Base-by-base conservation (phyloP, 202 grass and related monocot genomes). In the Musa balbisiana region DNA sequence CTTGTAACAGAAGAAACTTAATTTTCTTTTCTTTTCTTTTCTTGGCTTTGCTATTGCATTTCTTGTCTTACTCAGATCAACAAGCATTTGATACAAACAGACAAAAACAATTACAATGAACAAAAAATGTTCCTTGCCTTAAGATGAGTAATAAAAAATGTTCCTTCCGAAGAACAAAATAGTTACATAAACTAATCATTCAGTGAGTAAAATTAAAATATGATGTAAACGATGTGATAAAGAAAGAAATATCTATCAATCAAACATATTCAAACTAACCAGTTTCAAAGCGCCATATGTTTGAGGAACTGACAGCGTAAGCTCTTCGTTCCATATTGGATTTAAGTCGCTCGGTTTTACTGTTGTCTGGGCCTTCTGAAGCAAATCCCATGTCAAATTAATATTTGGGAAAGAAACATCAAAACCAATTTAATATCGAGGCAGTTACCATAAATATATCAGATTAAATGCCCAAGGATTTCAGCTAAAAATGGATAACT, bases 271-370 rank as follows among this genome's bases (percentile, higher is more conserved):
- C 62, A 70, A 52, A 75, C 73, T 20, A n/a, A 75, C 73, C 73
- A 75, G 27, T 75, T 75, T 75, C 23, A 75, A 21, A 11, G 54
- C 16, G 9, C 55, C 73, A 49, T 75, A 49, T 49, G 15, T 33
- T 75, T 60, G 3, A 75, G 73, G 54, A 60, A 75, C 73, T 12
- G 73, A 27, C 43, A 75, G 9, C 1, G 19, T 75, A 12, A 75
- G 73, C 55, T 62, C 73, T 59, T 75, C 73, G 21, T 75, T 75
- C 73, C 73, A 75, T 11, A 75, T 16, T 14, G 73, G 73, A 75
- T 75, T 75, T 55, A 75, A 75, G 29, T 75, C n/a, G 9, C 73
- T 75, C 24, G 29, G 13, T 58, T 20, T 75, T 29, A 75, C 26
- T 13, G 54, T 60, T 60, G 73, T 75, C 73, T 62, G 73, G 26